Evolutionary conservation across 2,329 filamentous ascomycete species (phyloP).

Genomic region (Ophiostoma montium): DNA sequence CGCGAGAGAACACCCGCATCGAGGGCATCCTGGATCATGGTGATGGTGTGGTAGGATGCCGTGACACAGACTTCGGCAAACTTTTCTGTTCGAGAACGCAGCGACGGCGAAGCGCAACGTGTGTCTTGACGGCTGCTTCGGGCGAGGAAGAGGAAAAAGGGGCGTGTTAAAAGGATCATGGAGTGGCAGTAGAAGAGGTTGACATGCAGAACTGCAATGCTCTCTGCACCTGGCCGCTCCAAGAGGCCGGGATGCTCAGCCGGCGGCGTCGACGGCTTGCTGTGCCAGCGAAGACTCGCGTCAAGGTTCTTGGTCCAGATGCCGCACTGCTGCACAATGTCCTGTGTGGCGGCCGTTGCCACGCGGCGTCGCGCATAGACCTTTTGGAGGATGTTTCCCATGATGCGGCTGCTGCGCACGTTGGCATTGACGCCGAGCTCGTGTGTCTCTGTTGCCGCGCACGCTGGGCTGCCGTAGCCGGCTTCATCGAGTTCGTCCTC

Average conservation of each 20-base stretch:
- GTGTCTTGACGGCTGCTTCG: slow-evolving; percentile 16
- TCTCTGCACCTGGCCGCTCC: slow-evolving; percentile 26
- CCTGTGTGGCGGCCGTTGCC: slow-evolving; percentile 40
- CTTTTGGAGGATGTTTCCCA: slow-evolving; percentile 42
- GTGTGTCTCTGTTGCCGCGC: slow-evolving; percentile 4
- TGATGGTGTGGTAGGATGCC: slow-evolving; percentile 35
- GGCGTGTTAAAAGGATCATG: slow-evolving; percentile 47
- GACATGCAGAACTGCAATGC: slow-evolving; percentile 46
- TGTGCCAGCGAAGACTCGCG: slow-evolving; percentile 34
- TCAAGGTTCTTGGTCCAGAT: slow-evolving; percentile 36
- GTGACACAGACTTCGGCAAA: slow-evolving; percentile 38
- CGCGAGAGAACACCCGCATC: slow-evolving; percentile 31
- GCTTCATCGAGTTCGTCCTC: slow-evolving; percentile 35
- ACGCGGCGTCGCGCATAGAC: slow-evolving; percentile 47
- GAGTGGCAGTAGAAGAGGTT: slow-evolving; percentile 50
- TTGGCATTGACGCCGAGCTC: slow-evolving; percentile 34
- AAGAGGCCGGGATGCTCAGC: slow-evolving; percentile 6
- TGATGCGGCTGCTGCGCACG: slow-evolving; percentile 41
- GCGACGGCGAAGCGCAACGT: slow-evolving; percentile 20
- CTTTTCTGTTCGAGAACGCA: slow-evolving; percentile 18
- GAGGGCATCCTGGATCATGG: slow-evolving; percentile 30
- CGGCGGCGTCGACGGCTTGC: slow-evolving; percentile 20
- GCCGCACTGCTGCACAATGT: slow-evolving; percentile 40
- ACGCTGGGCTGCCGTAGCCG: not conserved
- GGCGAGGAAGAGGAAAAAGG: slow-evolving; percentile 47